Conservation (phyloP, 345 rosid species). For the Durio zibethinus region DNA sequence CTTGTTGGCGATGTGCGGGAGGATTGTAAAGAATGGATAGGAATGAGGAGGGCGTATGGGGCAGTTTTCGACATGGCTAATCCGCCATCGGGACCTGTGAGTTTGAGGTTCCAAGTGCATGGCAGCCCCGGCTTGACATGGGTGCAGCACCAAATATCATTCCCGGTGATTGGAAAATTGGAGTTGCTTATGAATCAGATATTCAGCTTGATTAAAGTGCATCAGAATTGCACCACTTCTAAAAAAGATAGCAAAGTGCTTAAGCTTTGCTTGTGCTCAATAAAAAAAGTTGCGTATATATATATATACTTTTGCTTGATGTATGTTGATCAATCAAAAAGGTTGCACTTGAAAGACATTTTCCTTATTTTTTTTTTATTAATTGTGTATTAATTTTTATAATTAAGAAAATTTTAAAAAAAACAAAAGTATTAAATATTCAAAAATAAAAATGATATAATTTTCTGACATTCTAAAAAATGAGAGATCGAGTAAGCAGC, state of each 20-base stretch:
- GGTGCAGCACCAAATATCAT: constrained; percentile 51
- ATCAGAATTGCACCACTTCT: background rate
- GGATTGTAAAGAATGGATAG: constrained; percentile 55
- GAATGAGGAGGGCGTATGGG: constrained; percentile 73
- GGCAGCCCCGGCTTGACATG: constrained; percentile 47
- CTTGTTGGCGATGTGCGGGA: constrained; percentile 33
- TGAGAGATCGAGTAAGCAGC: too few species aligned
- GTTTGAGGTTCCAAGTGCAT: constrained; percentile 50
- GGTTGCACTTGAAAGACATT: too few species aligned
- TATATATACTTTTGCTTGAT: too few species aligned
- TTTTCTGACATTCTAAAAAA: too few species aligned
- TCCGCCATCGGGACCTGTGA: constrained; percentile 54
- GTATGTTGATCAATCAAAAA: too few species aligned
- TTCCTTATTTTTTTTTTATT: too few species aligned
- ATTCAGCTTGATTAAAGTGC: constrained; percentile 44
- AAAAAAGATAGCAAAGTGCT: background rate
- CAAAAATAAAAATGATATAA: too few species aligned
- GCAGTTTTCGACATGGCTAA: constrained; percentile 60
- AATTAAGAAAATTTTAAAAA: too few species aligned
- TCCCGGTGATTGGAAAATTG: constrained; percentile 63
- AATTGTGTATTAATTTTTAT: too few species aligned
- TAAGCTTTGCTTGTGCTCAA: too few species aligned
- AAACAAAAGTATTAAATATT: too few species aligned
- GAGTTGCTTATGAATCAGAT: constrained; percentile 52
- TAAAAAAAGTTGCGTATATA: too few species aligned